Evolutionary conservation across 1,139 yeast genomes (phyloP).

Genomic region (Geotrichum restrictum): DNA sequence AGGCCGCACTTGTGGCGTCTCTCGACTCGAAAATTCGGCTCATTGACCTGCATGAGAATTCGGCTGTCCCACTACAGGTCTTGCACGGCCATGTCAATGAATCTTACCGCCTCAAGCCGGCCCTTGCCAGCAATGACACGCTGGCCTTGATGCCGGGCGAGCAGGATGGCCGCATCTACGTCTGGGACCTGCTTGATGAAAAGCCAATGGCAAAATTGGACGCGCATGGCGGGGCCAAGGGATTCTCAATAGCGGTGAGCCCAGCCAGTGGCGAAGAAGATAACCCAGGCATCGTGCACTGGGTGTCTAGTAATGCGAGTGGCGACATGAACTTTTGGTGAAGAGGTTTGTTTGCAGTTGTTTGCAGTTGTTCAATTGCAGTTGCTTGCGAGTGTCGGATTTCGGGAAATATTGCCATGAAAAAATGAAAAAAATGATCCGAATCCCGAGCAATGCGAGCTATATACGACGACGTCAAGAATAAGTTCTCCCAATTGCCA

Average conservation of each 20-base stretch:
- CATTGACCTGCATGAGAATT: constrained; percentile 27
- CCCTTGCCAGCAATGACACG: constrained; percentile 51
- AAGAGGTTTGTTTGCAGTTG: neutral
- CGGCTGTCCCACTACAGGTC: constrained; percentile 32
- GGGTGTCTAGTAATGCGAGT: neutral
- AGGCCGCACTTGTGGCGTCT: constrained; percentile 30
- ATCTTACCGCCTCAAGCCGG: constrained; percentile 30
- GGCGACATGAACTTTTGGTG: constrained; percentile 9
- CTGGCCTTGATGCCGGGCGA: constrained; percentile 80
- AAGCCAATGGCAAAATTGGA: constrained; percentile 2
- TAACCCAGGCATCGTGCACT: neutral
- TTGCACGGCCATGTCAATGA: constrained; percentile 34
- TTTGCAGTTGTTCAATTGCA: too few relatives aligned
- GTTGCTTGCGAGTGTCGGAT: too few relatives aligned
- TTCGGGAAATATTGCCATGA: too few relatives aligned
- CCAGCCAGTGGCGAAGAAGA: neutral
- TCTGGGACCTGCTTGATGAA: constrained; percentile 64
- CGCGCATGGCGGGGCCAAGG: constrained; percentile 2
- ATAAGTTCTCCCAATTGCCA: too few relatives aligned
- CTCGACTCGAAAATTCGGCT: constrained; percentile 33
- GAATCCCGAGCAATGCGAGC: too few relatives aligned
- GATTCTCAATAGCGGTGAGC: constrained; percentile 9
- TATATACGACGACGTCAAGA: too few relatives aligned
- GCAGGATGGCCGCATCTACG: constrained; percentile 71
- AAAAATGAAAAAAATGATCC: too few relatives aligned